phyloP scores from a whole-genome alignment of 208 protist species.

The Phytomonas serpens region DNA sequence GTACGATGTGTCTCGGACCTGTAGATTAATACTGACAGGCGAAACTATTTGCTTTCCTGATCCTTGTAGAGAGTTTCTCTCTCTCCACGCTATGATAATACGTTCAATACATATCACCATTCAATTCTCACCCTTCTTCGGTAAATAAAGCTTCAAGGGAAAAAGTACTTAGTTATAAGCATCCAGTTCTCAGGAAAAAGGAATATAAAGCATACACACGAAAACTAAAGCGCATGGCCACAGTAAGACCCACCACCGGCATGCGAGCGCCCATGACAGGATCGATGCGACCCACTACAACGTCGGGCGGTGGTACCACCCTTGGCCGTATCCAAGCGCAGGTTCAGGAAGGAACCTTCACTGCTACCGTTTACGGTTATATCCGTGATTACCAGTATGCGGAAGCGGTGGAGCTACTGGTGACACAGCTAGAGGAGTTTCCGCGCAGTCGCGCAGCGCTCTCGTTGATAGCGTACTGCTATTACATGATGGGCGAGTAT shows the following conservation, averaged over 20 bases:
- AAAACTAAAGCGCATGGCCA: neutral
- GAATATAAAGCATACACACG: neutral
- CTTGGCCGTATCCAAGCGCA: constrained; percentile 84
- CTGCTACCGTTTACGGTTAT: constrained; percentile 90
- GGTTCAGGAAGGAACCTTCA: constrained; percentile 93
- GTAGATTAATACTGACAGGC: neutral
- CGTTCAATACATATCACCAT: neutral
- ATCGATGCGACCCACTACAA: constrained; percentile 68
- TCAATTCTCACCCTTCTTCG: neutral
- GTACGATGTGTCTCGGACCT: neutral
- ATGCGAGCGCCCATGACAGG: constrained; percentile 54
- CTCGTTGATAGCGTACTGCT: constrained; percentile 95
- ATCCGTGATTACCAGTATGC: constrained; percentile 93
- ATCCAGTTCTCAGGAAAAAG: neutral
- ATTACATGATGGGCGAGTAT: constrained; percentile 94
- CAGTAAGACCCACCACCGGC: constrained; percentile 40
- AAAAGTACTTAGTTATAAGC: neutral
- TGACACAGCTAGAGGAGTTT: constrained; percentile 88
- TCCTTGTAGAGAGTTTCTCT: neutral
- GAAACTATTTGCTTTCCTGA: neutral
- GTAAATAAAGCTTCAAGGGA: neutral
- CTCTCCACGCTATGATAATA: neutral
- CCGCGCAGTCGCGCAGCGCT: constrained; percentile 92
- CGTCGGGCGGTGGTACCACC: constrained; percentile 84
- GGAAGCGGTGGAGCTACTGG: constrained; percentile 88